Evolutionary conservation across 192 early-diverging fungal genomes (phyloP).

Genomic region (Backusella morwellensis): DNA sequence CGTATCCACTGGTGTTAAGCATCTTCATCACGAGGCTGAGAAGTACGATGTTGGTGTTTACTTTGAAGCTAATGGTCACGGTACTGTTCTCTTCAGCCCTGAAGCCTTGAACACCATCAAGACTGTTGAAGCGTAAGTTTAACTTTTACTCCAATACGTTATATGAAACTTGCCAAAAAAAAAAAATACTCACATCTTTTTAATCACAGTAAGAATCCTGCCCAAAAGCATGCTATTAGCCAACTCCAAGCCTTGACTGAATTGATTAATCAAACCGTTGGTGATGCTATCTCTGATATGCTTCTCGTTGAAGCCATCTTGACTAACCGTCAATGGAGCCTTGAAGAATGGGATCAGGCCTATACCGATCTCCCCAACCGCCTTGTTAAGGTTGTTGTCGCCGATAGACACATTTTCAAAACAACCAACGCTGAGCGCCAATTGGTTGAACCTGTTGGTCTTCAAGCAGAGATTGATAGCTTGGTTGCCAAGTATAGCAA

Average conservation of each 20-base stretch:
- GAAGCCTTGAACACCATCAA: slow-evolving; percentile 75
- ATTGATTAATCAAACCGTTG: slow-evolving; percentile 98
- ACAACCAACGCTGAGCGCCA: slow-evolving; percentile 97
- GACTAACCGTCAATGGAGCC: slow-evolving; percentile 75
- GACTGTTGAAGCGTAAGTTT: slow-evolving; percentile 54
- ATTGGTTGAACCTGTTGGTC: slow-evolving; percentile 79
- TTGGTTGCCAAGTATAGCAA: slow-evolving; percentile 80
- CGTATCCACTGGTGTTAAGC: slow-evolving; percentile 97
- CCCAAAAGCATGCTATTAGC: slow-evolving; percentile 73
- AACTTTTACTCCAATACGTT: not conserved
- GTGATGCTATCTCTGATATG: slow-evolving; percentile 97
- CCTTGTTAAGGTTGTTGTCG: slow-evolving; percentile 94
- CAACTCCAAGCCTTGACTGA: slow-evolving; percentile 84
- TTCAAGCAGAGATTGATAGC: slow-evolving; percentile 84
- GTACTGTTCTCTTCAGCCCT: slow-evolving; percentile 94
- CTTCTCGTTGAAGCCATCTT: slow-evolving; percentile 93
- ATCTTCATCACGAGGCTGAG: slow-evolving; percentile 98
- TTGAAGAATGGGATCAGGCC: slow-evolving; percentile 85
- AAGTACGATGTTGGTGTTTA: slow-evolving; percentile 98
- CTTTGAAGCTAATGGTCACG: slow-evolving; percentile 99
- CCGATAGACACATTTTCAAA: slow-evolving; percentile 83
- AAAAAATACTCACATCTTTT: not conserved
- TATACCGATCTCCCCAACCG: slow-evolving; percentile 96
- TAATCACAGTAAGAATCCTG: slow-evolving; percentile 58
- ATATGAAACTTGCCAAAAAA: not conserved